Evolutionary conservation across 2,329 filamentous ascomycete species (phyloP).

Genomic region (Hyphodiscus sp.): DNA sequence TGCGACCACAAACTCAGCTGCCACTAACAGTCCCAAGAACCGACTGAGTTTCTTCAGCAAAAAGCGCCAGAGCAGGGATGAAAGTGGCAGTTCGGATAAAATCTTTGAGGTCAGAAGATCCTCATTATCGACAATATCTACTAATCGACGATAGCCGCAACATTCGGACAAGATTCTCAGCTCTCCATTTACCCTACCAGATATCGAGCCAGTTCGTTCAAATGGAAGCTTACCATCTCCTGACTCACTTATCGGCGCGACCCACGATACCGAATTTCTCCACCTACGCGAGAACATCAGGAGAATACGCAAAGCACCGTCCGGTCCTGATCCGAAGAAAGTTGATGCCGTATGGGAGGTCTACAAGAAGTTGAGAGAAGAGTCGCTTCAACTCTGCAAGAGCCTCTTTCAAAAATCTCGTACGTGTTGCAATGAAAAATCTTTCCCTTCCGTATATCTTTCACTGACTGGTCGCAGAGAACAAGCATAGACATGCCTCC

Average conservation of each 20-base stretch:
- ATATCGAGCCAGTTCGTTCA: constrained; percentile 17
- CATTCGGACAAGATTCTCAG: constrained; percentile 17
- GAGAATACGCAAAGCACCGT: constrained; percentile 18
- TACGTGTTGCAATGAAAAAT: constrained; percentile 12
- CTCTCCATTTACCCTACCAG: constrained; percentile 13
- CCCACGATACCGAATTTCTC: constrained; percentile 24
- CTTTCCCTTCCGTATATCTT: neutral
- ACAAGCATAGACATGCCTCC: constrained; percentile 14
- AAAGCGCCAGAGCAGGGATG: constrained; percentile 7
- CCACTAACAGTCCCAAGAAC: constrained; percentile 11
- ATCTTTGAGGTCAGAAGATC: constrained; percentile 10
- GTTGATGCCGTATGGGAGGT: constrained; percentile 41
- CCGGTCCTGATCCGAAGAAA: constrained; percentile 20
- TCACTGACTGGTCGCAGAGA: constrained; percentile 10
- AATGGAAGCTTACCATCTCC: constrained; percentile 18
- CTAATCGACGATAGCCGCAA: constrained; percentile 7
- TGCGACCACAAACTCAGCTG: constrained; percentile 11
- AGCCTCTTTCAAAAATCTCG: constrained; percentile 37
- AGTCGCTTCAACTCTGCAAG: constrained; percentile 36
- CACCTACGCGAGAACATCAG: constrained; percentile 26
- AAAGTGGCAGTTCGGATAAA: constrained; percentile 11
- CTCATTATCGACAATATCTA: neutral
- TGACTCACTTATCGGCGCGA: constrained; percentile 18
- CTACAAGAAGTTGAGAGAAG: constrained; percentile 37
- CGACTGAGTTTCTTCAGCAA: constrained; percentile 16